phyloP scores from a whole-genome alignment of 331 rosid species.

The Spiraea crenata region DNA sequence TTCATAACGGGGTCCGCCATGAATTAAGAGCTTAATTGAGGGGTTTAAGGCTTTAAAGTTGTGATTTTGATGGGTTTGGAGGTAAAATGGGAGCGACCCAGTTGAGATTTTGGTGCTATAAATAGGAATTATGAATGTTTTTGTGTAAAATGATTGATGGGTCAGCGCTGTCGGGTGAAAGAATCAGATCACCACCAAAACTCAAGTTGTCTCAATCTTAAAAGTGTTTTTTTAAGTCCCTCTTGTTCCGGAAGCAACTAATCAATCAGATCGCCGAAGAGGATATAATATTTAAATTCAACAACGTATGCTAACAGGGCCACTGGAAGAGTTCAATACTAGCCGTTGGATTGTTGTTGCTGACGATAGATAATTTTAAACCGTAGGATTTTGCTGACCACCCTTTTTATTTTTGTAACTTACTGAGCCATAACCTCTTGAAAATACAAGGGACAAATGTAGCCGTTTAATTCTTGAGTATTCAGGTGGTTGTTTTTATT shows the following conservation, averaged over 20 bases:
- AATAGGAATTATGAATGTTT: background rate
- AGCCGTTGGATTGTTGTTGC: slow-evolving; percentile 6
- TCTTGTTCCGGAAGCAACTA: background rate
- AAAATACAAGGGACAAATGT: too few species aligned
- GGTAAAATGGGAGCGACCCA: slow-evolving; percentile 15
- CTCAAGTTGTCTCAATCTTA: background rate
- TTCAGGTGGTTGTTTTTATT: too few species aligned
- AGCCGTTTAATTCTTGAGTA: too few species aligned
- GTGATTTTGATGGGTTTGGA: background rate
- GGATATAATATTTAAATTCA: background rate
- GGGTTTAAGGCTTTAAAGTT: slow-evolving; percentile 5
- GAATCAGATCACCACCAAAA: background rate
- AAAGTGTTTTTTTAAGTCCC: background rate
- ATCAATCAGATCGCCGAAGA: background rate
- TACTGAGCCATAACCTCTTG: too few species aligned
- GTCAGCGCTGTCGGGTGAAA: background rate
- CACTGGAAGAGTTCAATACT: background rate
- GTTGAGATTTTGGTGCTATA: slow-evolving; percentile 10
- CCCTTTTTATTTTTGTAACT: too few species aligned
- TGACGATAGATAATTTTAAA: background rate
- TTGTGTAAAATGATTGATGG: background rate
- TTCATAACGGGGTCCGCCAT: slow-evolving; percentile 33
- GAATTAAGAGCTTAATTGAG: background rate
- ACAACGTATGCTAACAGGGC: background rate
- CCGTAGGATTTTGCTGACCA: background rate